Evolutionary conservation across 1,284 basidiomycete genomes (phyloP), one percentile per base, ranked within the genome.

Genomic region (Xerocomus minutiporus): DNA sequence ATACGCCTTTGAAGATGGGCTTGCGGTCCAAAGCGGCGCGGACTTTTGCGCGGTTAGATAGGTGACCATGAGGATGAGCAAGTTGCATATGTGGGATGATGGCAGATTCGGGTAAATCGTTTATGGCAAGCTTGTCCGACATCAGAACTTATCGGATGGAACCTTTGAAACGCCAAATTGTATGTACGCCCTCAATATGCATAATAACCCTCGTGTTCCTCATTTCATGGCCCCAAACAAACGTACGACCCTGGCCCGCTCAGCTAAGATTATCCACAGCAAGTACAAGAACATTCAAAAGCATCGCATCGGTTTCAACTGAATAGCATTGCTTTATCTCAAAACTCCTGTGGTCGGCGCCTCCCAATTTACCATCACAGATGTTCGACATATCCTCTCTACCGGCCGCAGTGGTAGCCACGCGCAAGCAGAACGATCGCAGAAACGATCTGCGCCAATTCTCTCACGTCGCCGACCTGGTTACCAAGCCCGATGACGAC

Each of bases 1-100:
- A 71, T 2, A 86, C 83, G 54, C 78, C 78, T 58, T 82, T 89
- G 71, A 82, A 88, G 0, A 83, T 80, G 1, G 73, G 69, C 61
- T 82, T 89, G 29, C 74, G 69, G 42, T 80, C 73, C 51, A 60
- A 20, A 12, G 57, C 59, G 26, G 75, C 70, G 43, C 73, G 72
- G n/a, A 69, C 64, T 59, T 74, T 82, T 26, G 77, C 78, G 34
- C 86, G 79, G 59, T 85, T 86, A 2, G 86, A 85, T 13, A 68
- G 66, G 54, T 82, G 78, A 4, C 69, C 76, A 54, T 86, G 77
- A 3, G 72, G 71, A 40, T 75, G 75, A 28, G 74, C 82, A 8
- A 71, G 63, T 52, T 75, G 76, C 43, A 44, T 43, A 28, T 41
- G 15, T 28, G 20, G 15, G 31, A 8, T 9, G 20, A 8, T 17